A percentile compares a stretch with the other conserved stretches of the same genome.
Evolutionary conservation across 768 basidiomycete genomes (phyloP).

Genomic region (Scleroderma bovista): DNA sequence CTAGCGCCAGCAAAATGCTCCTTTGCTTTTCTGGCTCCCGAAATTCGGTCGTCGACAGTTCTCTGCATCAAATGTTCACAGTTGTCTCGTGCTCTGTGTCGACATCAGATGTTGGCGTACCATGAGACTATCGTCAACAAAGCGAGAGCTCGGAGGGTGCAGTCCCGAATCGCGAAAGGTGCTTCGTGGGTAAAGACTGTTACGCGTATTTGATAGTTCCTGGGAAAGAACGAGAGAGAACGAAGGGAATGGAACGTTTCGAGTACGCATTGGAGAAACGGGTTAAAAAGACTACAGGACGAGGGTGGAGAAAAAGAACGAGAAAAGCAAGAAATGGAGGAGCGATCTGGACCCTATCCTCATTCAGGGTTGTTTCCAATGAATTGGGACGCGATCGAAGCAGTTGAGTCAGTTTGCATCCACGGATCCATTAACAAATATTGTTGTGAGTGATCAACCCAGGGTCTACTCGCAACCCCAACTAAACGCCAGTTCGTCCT

Average conservation of each 20-base stretch:
- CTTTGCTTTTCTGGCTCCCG: background rate
- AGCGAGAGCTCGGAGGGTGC: background rate
- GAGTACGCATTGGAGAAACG: background rate
- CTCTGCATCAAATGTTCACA: background rate
- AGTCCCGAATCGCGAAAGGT: background rate
- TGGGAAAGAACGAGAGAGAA: slow-evolving; percentile 2
- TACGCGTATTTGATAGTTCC: background rate
- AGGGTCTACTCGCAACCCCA: background rate
- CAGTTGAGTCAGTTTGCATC: slow-evolving; percentile 6
- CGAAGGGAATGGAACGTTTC: slow-evolving; percentile 3
- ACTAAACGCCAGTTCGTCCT: too few species aligned
- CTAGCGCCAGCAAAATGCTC: background rate
- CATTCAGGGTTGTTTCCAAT: slow-evolving; percentile 3
- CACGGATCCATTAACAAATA: slow-evolving; percentile 4
- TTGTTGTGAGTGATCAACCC: slow-evolving; percentile 1
- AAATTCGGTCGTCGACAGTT: slow-evolving; percentile 5
- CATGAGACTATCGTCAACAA: slow-evolving; percentile 4
- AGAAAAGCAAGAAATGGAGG: background rate
- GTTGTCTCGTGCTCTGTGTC: background rate
- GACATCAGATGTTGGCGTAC: background rate
- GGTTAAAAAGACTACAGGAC: background rate
- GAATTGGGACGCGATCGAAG: slow-evolving; percentile 1
- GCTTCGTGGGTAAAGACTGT: background rate
- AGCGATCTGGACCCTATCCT: slow-evolving; percentile 1
- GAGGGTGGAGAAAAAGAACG: background rate